Base-by-base conservation (phyloP, 768 basidiomycete species). In the Phaffia australis region DNA sequence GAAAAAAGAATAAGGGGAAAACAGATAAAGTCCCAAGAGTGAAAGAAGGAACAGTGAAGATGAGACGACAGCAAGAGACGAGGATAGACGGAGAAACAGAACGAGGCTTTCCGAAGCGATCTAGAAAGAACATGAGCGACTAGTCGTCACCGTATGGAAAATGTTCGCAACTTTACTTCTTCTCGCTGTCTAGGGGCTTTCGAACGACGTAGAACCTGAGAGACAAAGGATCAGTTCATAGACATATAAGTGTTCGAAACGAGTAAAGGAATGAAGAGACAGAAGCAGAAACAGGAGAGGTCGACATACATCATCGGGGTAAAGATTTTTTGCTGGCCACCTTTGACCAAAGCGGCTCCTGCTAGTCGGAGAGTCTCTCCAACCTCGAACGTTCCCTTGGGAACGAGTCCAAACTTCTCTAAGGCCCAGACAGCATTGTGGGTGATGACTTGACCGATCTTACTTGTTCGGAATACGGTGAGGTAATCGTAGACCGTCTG, bases 401-500 rank as follows among this genome's bases (percentile, higher is more conserved):
- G 95, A 16, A 93, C 78, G 19, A 94, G 8, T 0, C 90, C 83
- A 47, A 89, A 0, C 76, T 82, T 79, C 80, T 99, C 95, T 73
- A 94, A 75, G 6, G 85, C 30, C 75, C 87, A 83, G 55, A 95
- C 79, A 0, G 81, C 84, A 66, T 84, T 88, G 72, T 93, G 91
- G 50, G 86, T 91, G 61, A 95, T 81, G 52, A 90, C 75, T 74
- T 83, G 83, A 27, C 95, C 95, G 69, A 86, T 84, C 82, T 83
- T 85, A 77, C 88, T 90, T 81, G 88, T 94, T 19, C 67, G 62
- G 62, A 68, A 62, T 29, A 25, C 25, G 55, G 86, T 88, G 70
- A 91, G 79, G 70, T 84, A 85, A 75, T 97, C 95, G 88, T 90
- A 95, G 47, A 84, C 74, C 1, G 93, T 97, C 79, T 99, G 94